Evolutionary conservation across 768 basidiomycete genomes (phyloP).

Genomic region (Collybia nuda): DNA sequence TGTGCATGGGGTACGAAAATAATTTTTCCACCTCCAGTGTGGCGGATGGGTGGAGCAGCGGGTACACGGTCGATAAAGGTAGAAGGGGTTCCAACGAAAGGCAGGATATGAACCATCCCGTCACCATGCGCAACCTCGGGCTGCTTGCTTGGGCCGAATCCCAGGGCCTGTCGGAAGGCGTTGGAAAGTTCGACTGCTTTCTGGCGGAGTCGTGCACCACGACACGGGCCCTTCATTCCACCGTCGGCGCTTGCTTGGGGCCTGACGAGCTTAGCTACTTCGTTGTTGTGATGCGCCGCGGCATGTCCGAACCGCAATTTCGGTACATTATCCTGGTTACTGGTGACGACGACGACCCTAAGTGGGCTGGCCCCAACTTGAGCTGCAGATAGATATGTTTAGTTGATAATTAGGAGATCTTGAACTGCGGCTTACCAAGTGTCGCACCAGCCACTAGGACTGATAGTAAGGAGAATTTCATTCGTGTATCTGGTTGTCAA

Average conservation of each 20-base stretch:
- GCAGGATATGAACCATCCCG: slow-evolving; percentile 31
- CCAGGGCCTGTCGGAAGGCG: slow-evolving; percentile 53
- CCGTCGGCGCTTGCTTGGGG: slow-evolving; percentile 4
- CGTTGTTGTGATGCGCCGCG: slow-evolving; percentile 26
- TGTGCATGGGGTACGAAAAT: slow-evolving; percentile 21
- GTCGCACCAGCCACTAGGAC: slow-evolving; percentile 35
- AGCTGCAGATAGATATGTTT: slow-evolving; percentile 12
- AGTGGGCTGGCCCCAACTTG: slow-evolving; percentile 52
- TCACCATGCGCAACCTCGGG: slow-evolving; percentile 6
- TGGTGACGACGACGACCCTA: slow-evolving; percentile 38
- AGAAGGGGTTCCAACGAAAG: slow-evolving; percentile 27
- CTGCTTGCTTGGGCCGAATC: slow-evolving; percentile 39
- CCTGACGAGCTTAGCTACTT: slow-evolving; percentile 15
- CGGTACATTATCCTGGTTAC: slow-evolving; percentile 6
- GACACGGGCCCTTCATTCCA: slow-evolving; percentile 18
- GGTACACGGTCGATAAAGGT: slow-evolving; percentile 12
- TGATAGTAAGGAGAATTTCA: slow-evolving; percentile 14
- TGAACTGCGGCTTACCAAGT: slow-evolving; percentile 23
- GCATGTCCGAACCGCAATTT: slow-evolving; percentile 39
- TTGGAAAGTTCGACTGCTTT: slow-evolving; percentile 56
- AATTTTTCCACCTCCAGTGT: slow-evolving; percentile 2
- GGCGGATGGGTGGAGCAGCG: not conserved
- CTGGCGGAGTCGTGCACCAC: slow-evolving; percentile 36
- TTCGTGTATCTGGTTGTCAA: not conserved
- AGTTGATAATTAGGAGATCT: not conserved